Base-by-base conservation (phyloP, 2,329 filamentous ascomycete genomes). In the Raffaelea albimanens region DNA sequence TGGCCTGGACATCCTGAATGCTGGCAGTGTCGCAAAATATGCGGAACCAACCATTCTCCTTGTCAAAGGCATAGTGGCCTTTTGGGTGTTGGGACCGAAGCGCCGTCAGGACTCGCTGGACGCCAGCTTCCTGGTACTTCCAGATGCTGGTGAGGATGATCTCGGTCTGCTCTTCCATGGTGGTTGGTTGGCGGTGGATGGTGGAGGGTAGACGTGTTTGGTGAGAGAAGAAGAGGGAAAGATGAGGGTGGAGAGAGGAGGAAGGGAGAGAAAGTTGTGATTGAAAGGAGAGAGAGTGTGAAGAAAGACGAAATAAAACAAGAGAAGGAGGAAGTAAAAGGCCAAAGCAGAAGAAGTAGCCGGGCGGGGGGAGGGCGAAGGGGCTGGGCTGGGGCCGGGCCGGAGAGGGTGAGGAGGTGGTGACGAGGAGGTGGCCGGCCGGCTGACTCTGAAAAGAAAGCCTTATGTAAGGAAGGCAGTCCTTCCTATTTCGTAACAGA, bases 141-240 rank as follows among this genome's bases (percentile, higher is more conserved):
- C 60, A 63, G 31, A 61, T 40, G 23, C 53, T 56, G 7, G 52
- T 22, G 10, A 62, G 34, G 41, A 58, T 60, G 43, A 62, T 56
- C 45, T 61, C 57, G 19, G 45, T 43, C 3, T 21, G 18, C 19
- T 29, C 22, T 2, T 49, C 47, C 50, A 52, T 51, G 38, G 18
- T 50, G 22, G 13, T 7, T 8, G 38, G 5, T 38, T 25, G 43
- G 16, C 18, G 36, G 2, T 19, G 34, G n/a, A 19, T 8, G 13
- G 34, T 5, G 18, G n/a, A 8, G 34, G 8, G 18, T 8, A 19
- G 34, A 38, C 5, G 13, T 10, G 31, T 34, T 34, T 10, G 31
- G 34, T 20, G n/a, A 21, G 40, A 8, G 18, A 40, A 29, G 4
- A 16, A 21, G 18, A 45, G 29, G 14, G 11, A 13, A 23, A 21